These are phyloP conservation scores for Trametes villosa DNA, from an alignment of 768 basidiomycete species.

Conservation along the genomic window DNA sequence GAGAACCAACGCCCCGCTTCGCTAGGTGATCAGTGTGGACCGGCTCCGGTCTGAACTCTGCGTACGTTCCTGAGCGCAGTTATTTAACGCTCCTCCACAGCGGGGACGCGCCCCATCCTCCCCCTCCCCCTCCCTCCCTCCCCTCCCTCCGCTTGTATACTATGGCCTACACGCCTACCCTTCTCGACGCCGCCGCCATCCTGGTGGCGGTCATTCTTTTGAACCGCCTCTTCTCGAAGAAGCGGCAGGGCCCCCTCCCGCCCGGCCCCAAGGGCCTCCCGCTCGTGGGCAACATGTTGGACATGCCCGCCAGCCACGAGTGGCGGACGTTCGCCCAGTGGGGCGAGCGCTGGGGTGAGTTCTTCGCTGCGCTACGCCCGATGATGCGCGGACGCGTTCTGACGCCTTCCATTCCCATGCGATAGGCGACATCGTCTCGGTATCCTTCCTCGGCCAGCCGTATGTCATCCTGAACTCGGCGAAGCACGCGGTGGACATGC, in stretches of 20 bases:
- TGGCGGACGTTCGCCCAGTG: conserved; percentile 29
- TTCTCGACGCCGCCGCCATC: conserved; percentile 23
- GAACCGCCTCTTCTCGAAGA: conserved; percentile 19
- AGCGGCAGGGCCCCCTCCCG: conserved; percentile 25
- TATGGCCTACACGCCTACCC: conserved; percentile 23
- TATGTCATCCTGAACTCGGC: conserved; percentile 36
- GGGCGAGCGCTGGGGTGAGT: conserved; percentile 31
- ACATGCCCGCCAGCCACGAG: conserved; percentile 30
- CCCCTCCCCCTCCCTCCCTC: neutral
- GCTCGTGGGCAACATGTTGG: conserved; percentile 30
- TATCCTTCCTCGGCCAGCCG: conserved; percentile 34
- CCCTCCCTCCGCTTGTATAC: conserved; percentile 3
- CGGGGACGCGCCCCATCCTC: neutral
- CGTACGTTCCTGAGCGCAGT: conserved; percentile 9
- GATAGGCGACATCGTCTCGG: conserved; percentile 35
- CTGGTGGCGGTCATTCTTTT: conserved; percentile 24
- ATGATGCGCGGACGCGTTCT: neutral
- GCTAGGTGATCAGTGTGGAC: conserved; percentile 1
- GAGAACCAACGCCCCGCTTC: conserved; percentile 3
- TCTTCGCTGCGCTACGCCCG: neutral
- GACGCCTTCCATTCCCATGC: neutral
- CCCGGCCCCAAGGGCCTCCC: conserved; percentile 33
- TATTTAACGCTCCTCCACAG: conserved; percentile 1
- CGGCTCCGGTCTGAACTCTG: neutral
- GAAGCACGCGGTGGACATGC: conserved; percentile 31